A percentile compares a stretch with the other conserved stretches of the same genome.
Conservation (phyloP, 1,139 yeast species). For the Pneumocystis wakefieldiae region DNA sequence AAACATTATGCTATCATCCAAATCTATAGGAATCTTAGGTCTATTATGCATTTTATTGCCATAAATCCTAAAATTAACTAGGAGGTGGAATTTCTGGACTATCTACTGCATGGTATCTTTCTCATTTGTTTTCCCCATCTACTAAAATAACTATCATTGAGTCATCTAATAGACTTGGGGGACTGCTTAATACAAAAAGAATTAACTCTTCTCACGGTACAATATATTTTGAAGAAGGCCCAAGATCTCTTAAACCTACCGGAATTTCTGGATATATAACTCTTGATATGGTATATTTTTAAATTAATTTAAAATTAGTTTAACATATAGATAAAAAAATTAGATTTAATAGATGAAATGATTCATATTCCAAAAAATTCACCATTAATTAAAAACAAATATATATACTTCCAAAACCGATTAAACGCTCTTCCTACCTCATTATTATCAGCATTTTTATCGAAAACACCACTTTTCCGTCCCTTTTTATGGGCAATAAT, state of each 20-base stretch:
- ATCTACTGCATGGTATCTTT: constrained; percentile 58
- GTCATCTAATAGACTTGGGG: constrained; percentile 43
- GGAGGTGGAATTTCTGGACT: constrained; percentile 89
- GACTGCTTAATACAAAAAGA: constrained; percentile 50
- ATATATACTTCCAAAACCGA: constrained; percentile 30
- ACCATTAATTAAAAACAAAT: constrained; percentile 42
- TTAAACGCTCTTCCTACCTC: constrained; percentile 23
- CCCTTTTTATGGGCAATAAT: constrained; percentile 28
- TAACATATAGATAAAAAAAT: constrained; percentile 19
- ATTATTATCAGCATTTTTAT: constrained; percentile 17
- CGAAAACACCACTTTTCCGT: constrained; percentile 25
- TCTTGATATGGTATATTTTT: constrained; percentile 20
- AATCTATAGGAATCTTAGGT: neutral
- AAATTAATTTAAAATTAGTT: neutral
- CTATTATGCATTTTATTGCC: neutral
- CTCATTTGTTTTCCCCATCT: constrained; percentile 44
- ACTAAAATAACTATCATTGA: constrained; percentile 51
- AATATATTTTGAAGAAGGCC: constrained; percentile 27
- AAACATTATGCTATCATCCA: neutral
- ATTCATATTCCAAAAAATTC: constrained; percentile 37
- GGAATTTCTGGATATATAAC: constrained; percentile 14
- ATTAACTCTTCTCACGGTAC: constrained; percentile 10
- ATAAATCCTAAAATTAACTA: neutral
- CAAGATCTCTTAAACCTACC: constrained; percentile 30
- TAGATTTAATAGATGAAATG: constrained; percentile 33